Evolutionary conservation across 495 filamentous ascomycete genomes (phyloP).

Genomic region (Lepraria neglecta): DNA sequence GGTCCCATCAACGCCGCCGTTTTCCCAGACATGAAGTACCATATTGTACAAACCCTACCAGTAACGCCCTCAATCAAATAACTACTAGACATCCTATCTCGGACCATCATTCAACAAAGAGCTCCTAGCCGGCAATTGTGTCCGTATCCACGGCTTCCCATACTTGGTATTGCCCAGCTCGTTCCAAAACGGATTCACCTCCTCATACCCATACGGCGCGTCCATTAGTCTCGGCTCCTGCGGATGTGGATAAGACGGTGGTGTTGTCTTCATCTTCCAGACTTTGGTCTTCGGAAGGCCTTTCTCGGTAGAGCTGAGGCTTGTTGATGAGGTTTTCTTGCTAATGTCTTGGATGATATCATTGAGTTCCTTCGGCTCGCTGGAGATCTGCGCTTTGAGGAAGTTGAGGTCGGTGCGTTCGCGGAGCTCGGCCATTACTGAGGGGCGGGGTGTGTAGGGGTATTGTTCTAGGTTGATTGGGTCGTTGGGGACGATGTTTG

Average conservation of each 20-base stretch:
- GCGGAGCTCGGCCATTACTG: constrained; percentile 69
- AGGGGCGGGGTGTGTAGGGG: constrained; percentile 60
- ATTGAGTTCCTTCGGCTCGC: constrained; percentile 63
- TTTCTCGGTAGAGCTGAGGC: constrained; percentile 22
- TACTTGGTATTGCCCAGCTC: constrained; percentile 10
- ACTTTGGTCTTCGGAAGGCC: constrained; percentile 25
- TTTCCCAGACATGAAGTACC: constrained; percentile 4
- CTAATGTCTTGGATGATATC: constrained; percentile 59
- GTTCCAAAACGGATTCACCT: constrained; percentile 9
- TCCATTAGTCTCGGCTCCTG: constrained; percentile 47
- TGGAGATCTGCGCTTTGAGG: constrained; percentile 77
- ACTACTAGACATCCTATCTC: constrained; percentile 5
- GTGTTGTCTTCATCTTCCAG: constrained; percentile 26
- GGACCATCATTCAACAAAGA: constrained; percentile 13
- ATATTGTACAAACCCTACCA: not conserved
- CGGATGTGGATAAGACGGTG: constrained; percentile 32
- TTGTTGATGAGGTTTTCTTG: constrained; percentile 20
- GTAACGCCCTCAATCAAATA: not conserved
- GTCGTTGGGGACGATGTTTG: constrained; percentile 47
- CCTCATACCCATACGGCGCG: constrained; percentile 25
- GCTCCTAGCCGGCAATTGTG: constrained; percentile 8
- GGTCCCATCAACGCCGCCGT: not conserved
- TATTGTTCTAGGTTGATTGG: constrained; percentile 51
- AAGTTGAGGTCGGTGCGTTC: constrained; percentile 52
- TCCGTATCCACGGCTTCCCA: constrained; percentile 19